These are phyloP conservation scores for Papilionanthe hybrid DNA, from an alignment of 116 monocot genomes.

Conservation along the genomic window DNA sequence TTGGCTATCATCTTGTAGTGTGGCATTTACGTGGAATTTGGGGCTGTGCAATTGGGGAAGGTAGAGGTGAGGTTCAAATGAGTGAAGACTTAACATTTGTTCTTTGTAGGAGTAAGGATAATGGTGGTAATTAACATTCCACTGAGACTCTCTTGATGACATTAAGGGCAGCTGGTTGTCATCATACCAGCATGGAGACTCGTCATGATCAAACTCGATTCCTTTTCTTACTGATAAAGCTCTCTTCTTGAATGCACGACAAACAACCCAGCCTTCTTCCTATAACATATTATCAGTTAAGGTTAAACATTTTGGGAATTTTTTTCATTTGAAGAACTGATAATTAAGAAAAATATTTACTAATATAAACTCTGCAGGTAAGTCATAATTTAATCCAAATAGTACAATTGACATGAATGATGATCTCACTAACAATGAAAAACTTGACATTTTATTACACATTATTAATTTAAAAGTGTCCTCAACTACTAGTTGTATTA, in stretches of 20 bases:
- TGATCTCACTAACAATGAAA: too few species aligned
- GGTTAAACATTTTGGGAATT: not conserved
- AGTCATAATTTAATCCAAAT: not conserved
- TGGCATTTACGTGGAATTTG: not conserved
- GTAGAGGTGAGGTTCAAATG: constrained; percentile 16
- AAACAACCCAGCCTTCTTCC: constrained; percentile 53
- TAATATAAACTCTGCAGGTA: not conserved
- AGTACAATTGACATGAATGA: not conserved
- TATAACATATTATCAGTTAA: not conserved
- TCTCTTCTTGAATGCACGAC: constrained; percentile 37
- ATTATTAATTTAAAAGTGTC: too few species aligned
- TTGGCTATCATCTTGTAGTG: not conserved
- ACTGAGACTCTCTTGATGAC: constrained; percentile 13
- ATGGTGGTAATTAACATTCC: not conserved
- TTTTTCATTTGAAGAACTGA: not conserved
- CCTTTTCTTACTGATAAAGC: constrained; percentile 13
- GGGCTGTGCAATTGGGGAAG: constrained; percentile 11
- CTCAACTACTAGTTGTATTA: too few species aligned
- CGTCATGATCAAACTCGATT: constrained; percentile 4
- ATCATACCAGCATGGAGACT: constrained; percentile 26
- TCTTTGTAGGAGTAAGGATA: not conserved
- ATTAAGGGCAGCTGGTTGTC: constrained; percentile 13
- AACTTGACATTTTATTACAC: too few species aligned
- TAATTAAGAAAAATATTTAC: not conserved
- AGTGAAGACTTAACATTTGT: not conserved